Evolutionary conservation across 495 filamentous ascomycete genomes (phyloP), one percentile per base, ranked within the genome.

Genomic region (Podospora sp.): DNA sequence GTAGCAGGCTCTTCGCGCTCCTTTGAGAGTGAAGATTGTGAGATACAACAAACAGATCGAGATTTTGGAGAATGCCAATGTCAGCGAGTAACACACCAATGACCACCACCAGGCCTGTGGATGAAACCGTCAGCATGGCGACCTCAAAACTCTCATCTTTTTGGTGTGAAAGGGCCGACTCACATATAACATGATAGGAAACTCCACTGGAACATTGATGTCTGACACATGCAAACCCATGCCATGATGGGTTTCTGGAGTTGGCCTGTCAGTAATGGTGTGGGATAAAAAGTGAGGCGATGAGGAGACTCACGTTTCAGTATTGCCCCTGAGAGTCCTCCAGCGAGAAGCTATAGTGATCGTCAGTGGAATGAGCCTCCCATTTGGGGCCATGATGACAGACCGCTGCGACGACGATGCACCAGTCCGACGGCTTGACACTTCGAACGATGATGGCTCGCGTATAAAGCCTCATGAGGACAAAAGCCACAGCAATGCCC

Each of bases 31-130:
- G 65, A 76, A 76, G 46, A 76, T 71, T 24, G 27, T 71, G 49
- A 76, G 67, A 40, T 73, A 76, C 29, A 76, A 64, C 18, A 75
- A 59, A 60, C 68, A 72, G 55, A 76, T 75, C 14, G 72, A 76
- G 8, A 68, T 67, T 49, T 75, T 76, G 63, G 68, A 71, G 29
- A 76, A 33, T 22, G 50, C 50, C 16, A 76, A n/a, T 25, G 63
- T 63, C 18, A 70, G 29, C 36, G 56, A 24, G 64, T 76, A 75
- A 6, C 22, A 29, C 4, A 76, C 22, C 16, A 75, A 25, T 14
- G 71, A 62, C 59, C 67, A 69, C 69, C 73, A 75, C 57, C 62
- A 74, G 3, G 62, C 65, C 74, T 73, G 29, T 12, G 24, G 18
- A n/a, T 22, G 26, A 18, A 6, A 21, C 24, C 26, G 56, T 59